Evolutionary conservation across 305 asterid species (phyloP).

Genomic region (Ajuga reptans): DNA sequence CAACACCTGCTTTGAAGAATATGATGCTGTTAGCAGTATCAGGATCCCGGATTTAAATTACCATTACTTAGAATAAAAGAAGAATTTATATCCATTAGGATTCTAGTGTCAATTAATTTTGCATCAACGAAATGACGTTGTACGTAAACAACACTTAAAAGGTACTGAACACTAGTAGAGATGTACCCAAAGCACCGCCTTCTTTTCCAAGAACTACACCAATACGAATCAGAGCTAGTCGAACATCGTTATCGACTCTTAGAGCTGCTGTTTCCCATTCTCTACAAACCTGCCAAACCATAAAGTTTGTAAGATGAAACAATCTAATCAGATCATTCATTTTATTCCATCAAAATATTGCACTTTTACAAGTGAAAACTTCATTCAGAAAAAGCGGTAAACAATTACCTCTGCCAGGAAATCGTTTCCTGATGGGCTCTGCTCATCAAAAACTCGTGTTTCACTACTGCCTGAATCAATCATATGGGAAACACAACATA

Average conservation of each 20-base stretch:
- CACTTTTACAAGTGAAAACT: too few species aligned
- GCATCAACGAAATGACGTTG: too few species aligned
- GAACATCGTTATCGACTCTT: slow-evolving; percentile 61
- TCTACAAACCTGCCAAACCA: slow-evolving; percentile 69
- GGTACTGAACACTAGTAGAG: neutral
- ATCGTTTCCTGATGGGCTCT: slow-evolving; percentile 84
- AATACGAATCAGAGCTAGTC: slow-evolving; percentile 67
- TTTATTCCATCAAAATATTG: too few species aligned
- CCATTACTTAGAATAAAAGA: too few species aligned
- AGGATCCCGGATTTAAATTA: too few species aligned
- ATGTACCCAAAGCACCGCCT: slow-evolving; percentile 88
- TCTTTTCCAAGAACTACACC: slow-evolving; percentile 94
- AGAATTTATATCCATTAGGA: too few species aligned
- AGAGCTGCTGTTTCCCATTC: slow-evolving; percentile 90
- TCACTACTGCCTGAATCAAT: slow-evolving; percentile 61
- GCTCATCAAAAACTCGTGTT: slow-evolving; percentile 68
- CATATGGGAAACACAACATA: neutral
- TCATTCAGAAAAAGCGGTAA: neutral
- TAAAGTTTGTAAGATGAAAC: neutral
- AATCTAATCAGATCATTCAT: too few species aligned
- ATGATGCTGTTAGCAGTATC: too few species aligned
- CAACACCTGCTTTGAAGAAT: too few species aligned
- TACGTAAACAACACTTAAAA: too few species aligned
- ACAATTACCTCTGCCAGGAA: slow-evolving; percentile 73
- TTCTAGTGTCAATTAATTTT: too few species aligned